Evolutionary conservation across 768 basidiomycete species (phyloP), one percentile per base, ranked within the genome.

Genomic region (Pilatotrama ljubarskyi): DNA sequence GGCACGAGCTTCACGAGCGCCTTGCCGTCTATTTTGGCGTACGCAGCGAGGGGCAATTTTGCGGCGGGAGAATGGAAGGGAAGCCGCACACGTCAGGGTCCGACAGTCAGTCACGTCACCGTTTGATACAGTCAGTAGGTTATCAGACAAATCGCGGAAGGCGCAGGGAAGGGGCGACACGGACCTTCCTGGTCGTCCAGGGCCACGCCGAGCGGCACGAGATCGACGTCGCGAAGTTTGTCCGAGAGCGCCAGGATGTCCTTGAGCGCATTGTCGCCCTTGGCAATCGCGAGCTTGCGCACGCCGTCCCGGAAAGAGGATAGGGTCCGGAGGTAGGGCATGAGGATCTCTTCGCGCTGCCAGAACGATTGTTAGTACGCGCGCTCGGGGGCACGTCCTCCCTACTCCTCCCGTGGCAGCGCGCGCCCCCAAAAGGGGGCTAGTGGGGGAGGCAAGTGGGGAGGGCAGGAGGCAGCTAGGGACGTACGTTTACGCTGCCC

Each of bases 121-220:
- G 29, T 4, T 32, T 10, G 10, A 36, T 41, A 44, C 51, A 38
- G 26, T 47, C 37, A 29, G 54, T 47, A 47, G 44, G 22, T 26
- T 46, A 47, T 54, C 58, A 35, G 47, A 40, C 47, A 41, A 32
- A 32, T 32, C 29, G 10, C 29, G 29, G 18, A 51, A 17, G 51
- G 37, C 47, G 25, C 46, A 35, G 29, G n/a, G 9, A 37, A 20
- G 25, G 36, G 17, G 54, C n/a, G 46, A 29, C 35, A 72, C 77
- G 51, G 62, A 87, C 94, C 94, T 80, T 95, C 93, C 76, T 94
- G 93, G 77, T 99, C 97, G 71, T 98, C 97, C 35, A 99, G 78
- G 8, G 95, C 95, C 6, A 99, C 93, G 8, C 97, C 97, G 50
- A 98, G 79, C n/a, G 94, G 88, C 42, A 95, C 88, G 42, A 98